phyloP scores from a whole-genome alignment of 192 early-diverging fungal genomes.

The Umbelopsis sp. region DNA sequence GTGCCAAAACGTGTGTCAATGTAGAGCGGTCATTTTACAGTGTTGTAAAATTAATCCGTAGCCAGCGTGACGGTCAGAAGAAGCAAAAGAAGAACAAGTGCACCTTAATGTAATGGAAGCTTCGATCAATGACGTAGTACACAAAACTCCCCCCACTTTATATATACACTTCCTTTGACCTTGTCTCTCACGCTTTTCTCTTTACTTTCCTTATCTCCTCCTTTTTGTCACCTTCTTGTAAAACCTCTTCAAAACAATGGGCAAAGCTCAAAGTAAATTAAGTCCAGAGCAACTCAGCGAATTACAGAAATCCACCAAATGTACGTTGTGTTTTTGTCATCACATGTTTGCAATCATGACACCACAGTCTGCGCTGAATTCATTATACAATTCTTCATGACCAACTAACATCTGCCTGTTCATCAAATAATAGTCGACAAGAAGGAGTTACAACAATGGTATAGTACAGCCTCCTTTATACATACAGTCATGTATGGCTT shows the following conservation, averaged over 20 bases:
- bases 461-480: constrained; percentile 14
- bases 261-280: constrained; percentile 85
- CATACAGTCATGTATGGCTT: background rate
- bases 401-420: background rate
- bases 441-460: constrained; percentile 95
- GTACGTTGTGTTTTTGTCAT: constrained; percentile 51
- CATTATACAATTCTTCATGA: background rate
- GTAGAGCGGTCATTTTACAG: constrained; percentile 88
- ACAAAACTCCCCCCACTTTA: background rate
- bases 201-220: background rate
- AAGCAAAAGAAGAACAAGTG: constrained; percentile 17
- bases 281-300: constrained; percentile 74
- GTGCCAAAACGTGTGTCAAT: constrained; percentile 89
- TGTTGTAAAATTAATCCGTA: constrained; percentile 74
- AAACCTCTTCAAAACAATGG: constrained; percentile 55
- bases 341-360: background rate
- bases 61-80: constrained; percentile 9
- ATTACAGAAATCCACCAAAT: constrained; percentile 80
- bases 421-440: constrained; percentile 67
- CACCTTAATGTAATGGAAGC: constrained; percentile 15
- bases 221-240: background rate
- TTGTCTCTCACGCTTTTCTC: background rate
- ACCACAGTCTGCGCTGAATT: background rate
- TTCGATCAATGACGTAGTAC: constrained; percentile 16
- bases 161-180: background rate